Evolutionary conservation across 495 filamentous ascomycete genomes (phyloP).

Genomic region (Talaromyces stipitatus): DNA sequence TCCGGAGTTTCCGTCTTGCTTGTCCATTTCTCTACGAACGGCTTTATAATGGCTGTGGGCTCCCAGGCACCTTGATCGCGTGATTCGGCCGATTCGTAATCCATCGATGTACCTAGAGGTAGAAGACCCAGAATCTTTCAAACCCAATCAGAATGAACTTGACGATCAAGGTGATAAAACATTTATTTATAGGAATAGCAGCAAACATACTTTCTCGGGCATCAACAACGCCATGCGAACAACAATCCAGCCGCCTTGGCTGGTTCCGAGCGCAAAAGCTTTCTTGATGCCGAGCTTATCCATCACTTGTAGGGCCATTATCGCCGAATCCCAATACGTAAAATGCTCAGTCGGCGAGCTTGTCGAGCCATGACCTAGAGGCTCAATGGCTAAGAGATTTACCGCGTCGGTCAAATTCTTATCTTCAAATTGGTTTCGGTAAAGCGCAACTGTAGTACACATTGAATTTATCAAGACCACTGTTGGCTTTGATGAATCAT

Average conservation of each 20-base stretch:
- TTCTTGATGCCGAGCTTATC: constrained; percentile 48
- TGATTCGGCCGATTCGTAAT: constrained; percentile 49
- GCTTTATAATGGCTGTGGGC: constrained; percentile 32
- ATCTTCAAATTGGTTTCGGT: constrained; percentile 41
- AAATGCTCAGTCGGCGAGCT: constrained; percentile 34
- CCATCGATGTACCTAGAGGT: constrained; percentile 55
- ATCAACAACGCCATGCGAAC: constrained; percentile 54
- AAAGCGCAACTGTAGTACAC: constrained; percentile 46
- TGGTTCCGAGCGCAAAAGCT: constrained; percentile 54
- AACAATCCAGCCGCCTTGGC: constrained; percentile 60
- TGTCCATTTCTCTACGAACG: constrained; percentile 41
- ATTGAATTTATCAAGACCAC: constrained; percentile 52
- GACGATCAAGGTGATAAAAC: no score
- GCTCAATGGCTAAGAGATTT: constrained; percentile 50
- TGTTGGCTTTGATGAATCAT: constrained; percentile 50
- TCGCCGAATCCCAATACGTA: constrained; percentile 49
- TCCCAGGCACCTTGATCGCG: constrained; percentile 54
- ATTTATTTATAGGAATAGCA: no score
- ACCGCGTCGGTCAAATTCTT: constrained; percentile 31
- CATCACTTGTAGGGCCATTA: constrained; percentile 42
- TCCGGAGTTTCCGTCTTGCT: constrained; percentile 38
- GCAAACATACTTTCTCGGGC: constrained; percentile 42
- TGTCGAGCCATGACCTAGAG: constrained; percentile 47
- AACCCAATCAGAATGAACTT: not conserved
- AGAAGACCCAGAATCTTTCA: constrained; percentile 50